Evolutionary conservation across 2,329 filamentous ascomycete genomes (phyloP), one percentile per base, ranked within the genome.

Genomic region (Daldinia sp.): DNA sequence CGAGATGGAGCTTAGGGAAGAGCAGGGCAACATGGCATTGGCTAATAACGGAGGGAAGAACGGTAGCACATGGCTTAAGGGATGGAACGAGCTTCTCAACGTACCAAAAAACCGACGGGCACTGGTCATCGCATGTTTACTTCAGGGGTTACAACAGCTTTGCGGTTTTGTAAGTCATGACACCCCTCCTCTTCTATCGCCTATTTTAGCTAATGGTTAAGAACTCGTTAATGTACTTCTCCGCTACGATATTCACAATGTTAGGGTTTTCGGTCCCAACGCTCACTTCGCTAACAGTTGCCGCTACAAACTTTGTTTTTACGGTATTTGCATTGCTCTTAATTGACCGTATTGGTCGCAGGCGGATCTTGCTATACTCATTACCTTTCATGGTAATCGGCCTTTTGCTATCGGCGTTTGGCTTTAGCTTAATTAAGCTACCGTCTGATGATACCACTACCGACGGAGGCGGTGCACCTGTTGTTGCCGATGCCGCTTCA

Each of bases 211-310:
- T 68, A 51, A 50, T 10, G 6, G 6, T 37, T 28, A 72, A 90
- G 87, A 97, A 97, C 81, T 94, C 92, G 10, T 84, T 97, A 33
- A 97, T 97, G 93, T 97, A 97, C 80, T 97, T 93, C 77, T 93
- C 92, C 0, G 92, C 92, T 3, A 94, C 92, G 6, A 93, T 95
- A 33, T 95, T 95, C 77, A 86, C 88, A 2, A 85, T 93, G 35
- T 86, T 97, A 0, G 91, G 91, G 0, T 97, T 97, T 78, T 85
- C 86, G 46, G 91, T 89, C 62, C 93, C 93, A 4, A 96, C 93
- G 0, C 85, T 95, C 56, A 93, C 92, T 1, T 93, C 93, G 0
- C 86, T 97, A 66, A 90, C 89, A 2, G 91, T 97, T 13, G 93
- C 93, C 0, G 85, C 91, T 64, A 96, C 94, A 53, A 97, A 97